A percentile compares a stretch with the other conserved stretches of the same genome.
Conservation (phyloP, 2,329 filamentous ascomycete species). For the Pseudonectria foliicola region DNA sequence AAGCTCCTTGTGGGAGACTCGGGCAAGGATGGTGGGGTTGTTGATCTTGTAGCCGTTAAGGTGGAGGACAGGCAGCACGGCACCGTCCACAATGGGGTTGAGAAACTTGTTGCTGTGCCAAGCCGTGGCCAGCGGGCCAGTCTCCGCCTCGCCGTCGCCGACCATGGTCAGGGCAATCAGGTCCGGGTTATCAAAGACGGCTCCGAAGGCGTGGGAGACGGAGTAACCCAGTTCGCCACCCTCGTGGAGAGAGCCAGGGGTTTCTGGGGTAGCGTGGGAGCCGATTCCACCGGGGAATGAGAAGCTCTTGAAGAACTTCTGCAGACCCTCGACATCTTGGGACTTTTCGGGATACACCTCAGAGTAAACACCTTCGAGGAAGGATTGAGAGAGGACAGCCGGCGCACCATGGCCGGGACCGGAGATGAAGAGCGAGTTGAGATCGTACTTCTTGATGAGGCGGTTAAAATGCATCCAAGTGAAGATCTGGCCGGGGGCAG, state of each 20-base stretch:
- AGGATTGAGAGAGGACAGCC: slow-evolving; percentile 67
- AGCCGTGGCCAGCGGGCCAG: slow-evolving; percentile 67
- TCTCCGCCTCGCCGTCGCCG: slow-evolving; percentile 76
- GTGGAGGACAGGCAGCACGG: slow-evolving; percentile 70
- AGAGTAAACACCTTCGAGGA: slow-evolving; percentile 69
- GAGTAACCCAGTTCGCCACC: slow-evolving; percentile 79
- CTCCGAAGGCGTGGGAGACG: slow-evolving; percentile 70
- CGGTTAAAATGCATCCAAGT: slow-evolving; percentile 79
- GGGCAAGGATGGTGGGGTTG: slow-evolving; percentile 66
- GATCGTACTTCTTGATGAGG: slow-evolving; percentile 71
- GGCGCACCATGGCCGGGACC: slow-evolving; percentile 74
- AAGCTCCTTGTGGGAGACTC: slow-evolving; percentile 68
- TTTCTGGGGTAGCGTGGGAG: slow-evolving; percentile 72
- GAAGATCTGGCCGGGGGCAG: slow-evolving; percentile 73
- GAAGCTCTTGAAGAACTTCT: slow-evolving; percentile 75
- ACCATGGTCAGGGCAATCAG: slow-evolving; percentile 73
- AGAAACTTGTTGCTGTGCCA: slow-evolving; percentile 82
- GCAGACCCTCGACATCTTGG: slow-evolving; percentile 60
- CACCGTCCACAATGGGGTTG: slow-evolving; percentile 70
- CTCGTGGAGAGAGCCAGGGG: slow-evolving; percentile 69
- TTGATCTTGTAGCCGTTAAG: slow-evolving; percentile 84
- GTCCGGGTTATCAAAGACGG: slow-evolving; percentile 67
- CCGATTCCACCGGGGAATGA: slow-evolving; percentile 75
- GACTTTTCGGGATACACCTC: slow-evolving; percentile 71
- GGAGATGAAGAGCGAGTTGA: slow-evolving; percentile 66